phyloP scores from a whole-genome alignment of 179 eudicot genomes.

The Drosera spatulata region DNA sequence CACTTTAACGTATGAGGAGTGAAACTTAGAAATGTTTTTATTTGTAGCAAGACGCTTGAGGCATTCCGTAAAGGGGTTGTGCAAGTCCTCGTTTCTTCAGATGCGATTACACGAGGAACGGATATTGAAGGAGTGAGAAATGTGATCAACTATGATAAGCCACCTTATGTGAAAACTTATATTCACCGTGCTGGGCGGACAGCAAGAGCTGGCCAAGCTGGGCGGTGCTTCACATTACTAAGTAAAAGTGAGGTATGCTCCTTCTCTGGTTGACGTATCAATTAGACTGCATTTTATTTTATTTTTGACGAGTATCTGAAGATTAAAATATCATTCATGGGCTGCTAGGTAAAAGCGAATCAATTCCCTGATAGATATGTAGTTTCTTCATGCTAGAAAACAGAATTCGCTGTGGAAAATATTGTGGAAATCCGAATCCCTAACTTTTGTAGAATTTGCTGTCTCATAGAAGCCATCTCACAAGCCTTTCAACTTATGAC shows the following conservation, averaged over 20 bases:
- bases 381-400: too few relatives aligned
- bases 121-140: constrained; percentile 91
- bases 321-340: too few relatives aligned
- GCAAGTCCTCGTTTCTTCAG: constrained; percentile 83
- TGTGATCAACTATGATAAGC: constrained; percentile 81
- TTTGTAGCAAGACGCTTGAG: constrained; percentile 62
- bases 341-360: too few relatives aligned
- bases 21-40: not conserved
- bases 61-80: constrained; percentile 66
- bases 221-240: constrained; percentile 82
- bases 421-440: too few relatives aligned
- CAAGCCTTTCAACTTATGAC: too few relatives aligned
- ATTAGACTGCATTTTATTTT: not conserved
- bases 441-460: too few relatives aligned
- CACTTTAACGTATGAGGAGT: not conserved
- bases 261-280: not conserved
- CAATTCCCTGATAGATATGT: too few relatives aligned
- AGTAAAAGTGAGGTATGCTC: constrained; percentile 59
- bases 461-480: too few relatives aligned
- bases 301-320: too few relatives aligned
- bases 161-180: constrained; percentile 73
- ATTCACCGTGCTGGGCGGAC: constrained; percentile 96
- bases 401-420: too few relatives aligned
- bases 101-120: constrained; percentile 97
- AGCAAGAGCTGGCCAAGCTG: constrained; percentile 89